Evolutionary conservation across 768 basidiomycete genomes (phyloP).

Genomic region (Vishniacozyma victoriae): DNA sequence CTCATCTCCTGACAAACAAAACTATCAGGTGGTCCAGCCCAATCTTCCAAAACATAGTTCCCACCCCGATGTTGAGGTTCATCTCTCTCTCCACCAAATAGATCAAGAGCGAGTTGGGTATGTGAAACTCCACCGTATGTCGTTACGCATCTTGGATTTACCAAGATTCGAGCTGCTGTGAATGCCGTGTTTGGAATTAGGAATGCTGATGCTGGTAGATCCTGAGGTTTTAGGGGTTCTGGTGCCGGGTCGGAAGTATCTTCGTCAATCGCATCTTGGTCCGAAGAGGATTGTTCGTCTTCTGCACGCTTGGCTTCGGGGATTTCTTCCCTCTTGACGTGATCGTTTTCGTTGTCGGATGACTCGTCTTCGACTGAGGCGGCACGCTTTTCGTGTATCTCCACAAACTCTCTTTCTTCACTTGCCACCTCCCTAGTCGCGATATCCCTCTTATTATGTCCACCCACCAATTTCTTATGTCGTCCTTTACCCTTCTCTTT

Average conservation of each 20-base stretch:
- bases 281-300: slow-evolving; percentile 43
- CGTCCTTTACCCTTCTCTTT: slow-evolving; percentile 43
- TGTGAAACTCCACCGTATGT: slow-evolving; percentile 97
- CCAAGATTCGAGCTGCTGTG: slow-evolving; percentile 77
- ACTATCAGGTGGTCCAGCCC: slow-evolving; percentile 93
- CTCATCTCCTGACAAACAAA: slow-evolving; percentile 91
- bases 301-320: slow-evolving; percentile 9
- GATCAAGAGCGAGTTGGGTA: slow-evolving; percentile 85
- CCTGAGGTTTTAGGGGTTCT: slow-evolving; percentile 37
- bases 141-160: slow-evolving; percentile 94
- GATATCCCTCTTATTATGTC: slow-evolving; percentile 32
- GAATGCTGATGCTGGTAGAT: slow-evolving; percentile 47
- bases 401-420: slow-evolving; percentile 1
- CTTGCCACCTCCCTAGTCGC: slow-evolving; percentile 9
- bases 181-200: slow-evolving; percentile 81
- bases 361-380: slow-evolving; percentile 44
- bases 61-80: slow-evolving; percentile 48
- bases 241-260: slow-evolving; percentile 39
- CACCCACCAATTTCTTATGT: slow-evolving; percentile 21
- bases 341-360: slow-evolving; percentile 35
- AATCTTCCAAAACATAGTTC: slow-evolving; percentile 85
- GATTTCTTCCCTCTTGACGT: slow-evolving; percentile 7
- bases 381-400: slow-evolving; percentile 2
- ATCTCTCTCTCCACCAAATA: slow-evolving; percentile 78
- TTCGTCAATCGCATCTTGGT: slow-evolving; percentile 45